These are phyloP conservation scores for Suhomyces guaymorum DNA, from an alignment of 1,139 yeast genomes.

Conservation along the genomic window DNA sequence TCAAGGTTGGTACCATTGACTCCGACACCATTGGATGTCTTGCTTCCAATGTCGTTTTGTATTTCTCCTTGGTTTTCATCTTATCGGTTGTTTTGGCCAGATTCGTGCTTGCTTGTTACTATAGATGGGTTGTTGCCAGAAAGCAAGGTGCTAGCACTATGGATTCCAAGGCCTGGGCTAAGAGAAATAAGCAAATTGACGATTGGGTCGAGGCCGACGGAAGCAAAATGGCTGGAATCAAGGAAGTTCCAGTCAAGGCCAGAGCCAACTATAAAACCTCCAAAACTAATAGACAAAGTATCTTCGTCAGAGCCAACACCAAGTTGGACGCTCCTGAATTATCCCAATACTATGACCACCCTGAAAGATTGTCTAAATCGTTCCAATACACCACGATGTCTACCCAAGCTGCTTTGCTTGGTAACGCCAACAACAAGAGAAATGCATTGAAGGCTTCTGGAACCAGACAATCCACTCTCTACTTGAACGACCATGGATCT, in stretches of 20 bases:
- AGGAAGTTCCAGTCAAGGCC: conserved; percentile 52
- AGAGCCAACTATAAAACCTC: conserved; percentile 50
- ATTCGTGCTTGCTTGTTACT: conserved; percentile 84
- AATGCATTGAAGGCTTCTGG: conserved; percentile 17
- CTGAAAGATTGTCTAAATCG: conserved; percentile 38
- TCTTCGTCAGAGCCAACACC: conserved; percentile 37
- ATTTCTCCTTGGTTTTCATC: conserved; percentile 79
- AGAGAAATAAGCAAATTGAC: conserved; percentile 64
- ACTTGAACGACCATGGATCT: conserved; percentile 37
- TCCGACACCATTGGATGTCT: conserved; percentile 94
- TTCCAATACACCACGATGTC: conserved; percentile 58
- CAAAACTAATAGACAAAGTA: conserved; percentile 47
- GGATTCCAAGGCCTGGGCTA: conserved; percentile 48
- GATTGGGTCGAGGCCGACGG: conserved; percentile 54
- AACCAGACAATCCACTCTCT: conserved; percentile 25
- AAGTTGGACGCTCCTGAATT: conserved; percentile 45
- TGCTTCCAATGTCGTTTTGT: conserved; percentile 81
- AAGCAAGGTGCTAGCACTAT: conserved; percentile 76
- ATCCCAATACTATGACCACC: conserved; percentile 42
- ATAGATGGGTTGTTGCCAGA: conserved; percentile 77
- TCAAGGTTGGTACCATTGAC: conserved; percentile 87
- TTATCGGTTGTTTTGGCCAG: conserved; percentile 74
- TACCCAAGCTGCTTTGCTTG: conserved; percentile 51
- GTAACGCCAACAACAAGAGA: conserved; percentile 17
- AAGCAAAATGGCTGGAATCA: conserved; percentile 38